Evolutionary conservation across 2,329 filamentous ascomycete species (phyloP), one percentile per base, ranked within the genome.

Genomic region (Tolypocladium amazonense): DNA sequence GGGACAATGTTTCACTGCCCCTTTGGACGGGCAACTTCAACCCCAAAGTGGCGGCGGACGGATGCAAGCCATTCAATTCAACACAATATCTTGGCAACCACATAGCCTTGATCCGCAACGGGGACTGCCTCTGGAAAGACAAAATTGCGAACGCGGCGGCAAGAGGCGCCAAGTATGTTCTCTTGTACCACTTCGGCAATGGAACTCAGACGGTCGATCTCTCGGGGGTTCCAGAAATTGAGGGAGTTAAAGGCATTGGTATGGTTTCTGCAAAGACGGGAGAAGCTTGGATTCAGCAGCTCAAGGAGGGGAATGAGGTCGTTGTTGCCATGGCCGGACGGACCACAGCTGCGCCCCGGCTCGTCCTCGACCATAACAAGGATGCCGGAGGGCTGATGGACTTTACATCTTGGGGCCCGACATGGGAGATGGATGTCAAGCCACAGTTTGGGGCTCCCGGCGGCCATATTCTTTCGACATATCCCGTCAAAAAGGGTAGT

Each of bases 71-170:
- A 2, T 75, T 72, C 18, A 73, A 76, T 61, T 83, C 81, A 60
- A 83, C 81, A 0, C 81, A 83, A 1, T 79, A 87, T 63, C 74
- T 89, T 20, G 79, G 79, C 53, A 73, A 74, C 27, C 74, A 80
- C 56, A 79, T 88, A 43, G 83, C 86, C 3, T 77, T 88, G 9
- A 74, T 88, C 45, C 81, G 81, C 54, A 79, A 83, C 30, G 84
- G 84, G 56, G 78, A 72, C 12, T 88, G 85, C 68, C 76, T 76
- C 0, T 86, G 85, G 61, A 73, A 75, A 2, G 65, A 75, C 15
- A 87, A 88, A 72, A 77, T 39, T 39, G 38, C 38, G 5, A 82
- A 84, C 60, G 80, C 80, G 7, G 78, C 73, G 2, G 76, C 74
- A 7, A 76, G 76, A 55, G 85, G 85, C 15, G 85, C 83, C 56